Evolutionary conservation across 2,329 filamentous ascomycete species (phyloP).

Genomic region (Neodidymelliopsis sp.): DNA sequence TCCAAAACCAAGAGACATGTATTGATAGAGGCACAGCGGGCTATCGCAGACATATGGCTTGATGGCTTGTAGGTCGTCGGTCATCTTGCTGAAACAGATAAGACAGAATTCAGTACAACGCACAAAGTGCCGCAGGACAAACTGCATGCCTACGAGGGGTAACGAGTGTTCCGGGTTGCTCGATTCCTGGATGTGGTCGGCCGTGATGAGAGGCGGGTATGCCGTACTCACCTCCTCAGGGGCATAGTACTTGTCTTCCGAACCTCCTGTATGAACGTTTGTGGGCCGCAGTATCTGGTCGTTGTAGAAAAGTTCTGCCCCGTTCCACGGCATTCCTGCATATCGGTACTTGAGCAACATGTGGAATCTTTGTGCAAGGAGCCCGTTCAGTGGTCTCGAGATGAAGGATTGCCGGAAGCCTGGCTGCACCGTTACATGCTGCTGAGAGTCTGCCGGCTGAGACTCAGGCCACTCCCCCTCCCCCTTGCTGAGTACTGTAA

Average conservation of each 20-base stretch:
- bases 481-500: slow-evolving; percentile 52
- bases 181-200: slow-evolving; percentile 58
- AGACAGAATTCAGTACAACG: slow-evolving; percentile 88
- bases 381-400: slow-evolving; percentile 72
- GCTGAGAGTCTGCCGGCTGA: slow-evolving; percentile 28
- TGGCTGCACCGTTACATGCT: slow-evolving; percentile 11
- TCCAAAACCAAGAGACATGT: slow-evolving; percentile 84
- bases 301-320: slow-evolving; percentile 67
- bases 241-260: slow-evolving; percentile 52
- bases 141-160: slow-evolving; percentile 72
- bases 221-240: slow-evolving; percentile 42
- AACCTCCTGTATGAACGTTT: slow-evolving; percentile 32
- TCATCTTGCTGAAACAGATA: slow-evolving; percentile 76
- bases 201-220: slow-evolving; percentile 56
- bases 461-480: slow-evolving; percentile 35
- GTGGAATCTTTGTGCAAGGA: slow-evolving; percentile 72
- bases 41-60: slow-evolving; percentile 79
- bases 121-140: slow-evolving; percentile 76
- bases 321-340: slow-evolving; percentile 68
- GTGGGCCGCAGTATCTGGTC: slow-evolving; percentile 50
- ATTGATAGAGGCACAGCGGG: slow-evolving; percentile 83
- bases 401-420: slow-evolving; percentile 70
- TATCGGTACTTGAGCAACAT: slow-evolving; percentile 67
- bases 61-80: slow-evolving; percentile 70
- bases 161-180: slow-evolving; percentile 56